Percentiles rank a stretch among this genome's conserved stretches.
phyloP scores from a whole-genome alignment of 306 rosid species.

The Cicer cuneatum region DNA sequence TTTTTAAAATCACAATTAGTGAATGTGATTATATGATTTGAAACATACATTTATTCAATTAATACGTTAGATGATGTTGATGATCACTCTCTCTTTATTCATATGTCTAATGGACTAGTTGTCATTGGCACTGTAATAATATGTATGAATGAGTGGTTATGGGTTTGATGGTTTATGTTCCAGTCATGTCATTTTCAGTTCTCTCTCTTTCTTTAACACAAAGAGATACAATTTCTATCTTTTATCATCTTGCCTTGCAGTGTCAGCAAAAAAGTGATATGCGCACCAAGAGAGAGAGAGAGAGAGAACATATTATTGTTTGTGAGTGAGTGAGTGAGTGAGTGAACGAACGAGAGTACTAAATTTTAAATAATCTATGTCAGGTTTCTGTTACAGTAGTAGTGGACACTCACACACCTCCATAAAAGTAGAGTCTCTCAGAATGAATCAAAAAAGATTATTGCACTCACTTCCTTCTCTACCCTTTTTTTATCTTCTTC shows the following conservation, averaged over 20 bases:
- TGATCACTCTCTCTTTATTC: constrained; percentile 7
- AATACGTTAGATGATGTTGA: too few relatives aligned
- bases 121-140: too few relatives aligned
- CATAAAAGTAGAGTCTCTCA: constrained; percentile 47
- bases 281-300: constrained; percentile 51
- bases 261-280: constrained; percentile 75
- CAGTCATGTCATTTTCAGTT: constrained; percentile 86
- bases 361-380: constrained; percentile 58
- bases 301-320: constrained; percentile 18
- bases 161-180: constrained; percentile 77
- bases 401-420: constrained; percentile 12
- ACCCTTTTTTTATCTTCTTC: constrained; percentile 41
- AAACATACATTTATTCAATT: too few relatives aligned
- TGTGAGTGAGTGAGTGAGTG: constrained; percentile 10
- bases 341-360: constrained; percentile 27
- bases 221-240: constrained; percentile 55
- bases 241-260: constrained; percentile 76
- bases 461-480: constrained; percentile 44
- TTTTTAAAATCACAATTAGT: too few relatives aligned
- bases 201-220: constrained; percentile 46
- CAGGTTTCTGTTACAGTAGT: constrained; percentile 46
- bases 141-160: constrained; percentile 15
- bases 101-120: background rate
- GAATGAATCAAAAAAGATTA: constrained; percentile 44
- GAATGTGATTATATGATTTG: too few relatives aligned